phyloP scores from a whole-genome alignment of 805 yeast genomes.

The Lipomyces starkeyi region DNA sequence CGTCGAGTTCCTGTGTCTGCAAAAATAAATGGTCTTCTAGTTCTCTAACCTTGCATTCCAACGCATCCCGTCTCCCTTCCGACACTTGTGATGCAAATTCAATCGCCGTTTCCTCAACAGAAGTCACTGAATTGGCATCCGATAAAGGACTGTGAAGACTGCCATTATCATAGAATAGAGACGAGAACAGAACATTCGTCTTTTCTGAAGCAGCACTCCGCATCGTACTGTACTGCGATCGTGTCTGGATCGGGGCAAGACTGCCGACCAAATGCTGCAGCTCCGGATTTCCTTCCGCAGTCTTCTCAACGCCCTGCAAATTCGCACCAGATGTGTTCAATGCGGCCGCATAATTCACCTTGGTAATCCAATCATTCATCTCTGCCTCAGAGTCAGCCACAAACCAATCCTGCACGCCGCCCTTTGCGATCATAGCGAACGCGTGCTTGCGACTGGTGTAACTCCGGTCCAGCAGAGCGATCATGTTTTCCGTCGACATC shows the following conservation, averaged over 20 bases:
- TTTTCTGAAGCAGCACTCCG: slow-evolving; percentile 7
- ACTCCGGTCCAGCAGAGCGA: slow-evolving; percentile 46
- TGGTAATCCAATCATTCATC: slow-evolving; percentile 62
- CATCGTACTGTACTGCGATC: neutral
- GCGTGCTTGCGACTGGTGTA: slow-evolving; percentile 37
- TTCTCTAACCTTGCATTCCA: slow-evolving; percentile 46
- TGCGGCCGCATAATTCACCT: slow-evolving; percentile 60
- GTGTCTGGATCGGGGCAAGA: slow-evolving; percentile 10
- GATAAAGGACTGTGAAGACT: slow-evolving; percentile 16
- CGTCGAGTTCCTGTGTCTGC: slow-evolving; percentile 47
- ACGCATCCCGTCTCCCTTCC: slow-evolving; percentile 42
- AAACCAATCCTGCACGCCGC: slow-evolving; percentile 47
- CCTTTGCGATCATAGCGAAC: slow-evolving; percentile 45
- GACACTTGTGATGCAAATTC: slow-evolving; percentile 26
- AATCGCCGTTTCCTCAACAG: slow-evolving; percentile 14
- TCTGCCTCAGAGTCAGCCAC: slow-evolving; percentile 55
- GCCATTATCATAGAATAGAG: slow-evolving; percentile 23
- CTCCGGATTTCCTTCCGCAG: slow-evolving; percentile 16
- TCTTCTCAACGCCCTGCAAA: slow-evolving; percentile 27
- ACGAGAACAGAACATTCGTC: slow-evolving; percentile 17
- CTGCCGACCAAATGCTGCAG: slow-evolving; percentile 25
- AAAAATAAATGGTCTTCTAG: slow-evolving; percentile 47
- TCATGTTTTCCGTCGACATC: slow-evolving; percentile 50
- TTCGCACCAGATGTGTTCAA: slow-evolving; percentile 49
- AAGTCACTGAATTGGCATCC: neutral